Evolutionary conservation across 805 yeast genomes (phyloP), one percentile per base, ranked within the genome.

Genomic region (Ogataea corticis): DNA sequence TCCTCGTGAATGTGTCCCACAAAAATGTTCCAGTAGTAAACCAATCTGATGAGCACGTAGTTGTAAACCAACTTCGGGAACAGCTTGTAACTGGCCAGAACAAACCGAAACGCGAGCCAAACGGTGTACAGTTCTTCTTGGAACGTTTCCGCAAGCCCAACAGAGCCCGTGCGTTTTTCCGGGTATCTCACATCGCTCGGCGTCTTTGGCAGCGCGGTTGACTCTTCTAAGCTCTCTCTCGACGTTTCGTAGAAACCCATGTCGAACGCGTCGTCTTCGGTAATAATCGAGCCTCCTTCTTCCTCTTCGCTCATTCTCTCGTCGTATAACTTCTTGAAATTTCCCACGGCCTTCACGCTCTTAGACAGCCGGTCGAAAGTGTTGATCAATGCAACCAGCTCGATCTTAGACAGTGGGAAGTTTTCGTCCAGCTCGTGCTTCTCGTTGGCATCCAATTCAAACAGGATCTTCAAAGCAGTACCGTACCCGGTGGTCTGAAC

Each of bases 401-500:
- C 99, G 48, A 87, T 82, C 45, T 74, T 77, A 48, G 82, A 73
- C 36, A 85, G 77, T 21, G 77, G 77, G 37, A 72, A 67, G 4
- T 45, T 45, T 7, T 38, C 25, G 18, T 52, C 51, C 33, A 46
- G 40, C 31, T 69, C 70, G 30, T 44, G 33, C 29, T 29, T 16
- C n/a, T 61, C 63, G 48, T 74, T 75, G 42, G 71, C 76, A 33
- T 82, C 78, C 42, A 83, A 67, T 63, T 92, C 98, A 63, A 94
- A 89, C 48, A 94, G 71, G 18, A 92, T 78, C 65, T 94, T 94
- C 59, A 94, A 76, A 1, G 97, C 96, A 7, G 99, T 94, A 15
- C 97, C 99, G 65, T 94, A 94, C 16, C 99, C 99, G 13, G 94
- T 88, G 2, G 96, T 89, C 70, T 94, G 99, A 25, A 94, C 79